A percentile compares a stretch with the other conserved stretches of the same genome.
phyloP scores from a whole-genome alignment of 1,139 yeast species.

The Debaryomyces nepalensis region DNA sequence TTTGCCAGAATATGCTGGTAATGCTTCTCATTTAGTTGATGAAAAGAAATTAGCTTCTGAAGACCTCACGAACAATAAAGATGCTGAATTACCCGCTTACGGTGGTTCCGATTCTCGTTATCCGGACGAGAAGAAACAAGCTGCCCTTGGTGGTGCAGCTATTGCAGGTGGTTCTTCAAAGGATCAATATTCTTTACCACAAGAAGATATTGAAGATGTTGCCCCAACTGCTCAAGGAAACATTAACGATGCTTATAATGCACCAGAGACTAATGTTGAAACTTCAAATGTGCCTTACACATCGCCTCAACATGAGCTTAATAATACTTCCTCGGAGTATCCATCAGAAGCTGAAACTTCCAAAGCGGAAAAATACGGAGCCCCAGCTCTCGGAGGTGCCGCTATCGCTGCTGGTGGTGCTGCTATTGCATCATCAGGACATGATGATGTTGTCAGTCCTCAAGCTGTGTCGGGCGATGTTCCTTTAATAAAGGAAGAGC shows the following conservation, averaged over 20 bases:
- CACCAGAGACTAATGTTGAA: too few species aligned
- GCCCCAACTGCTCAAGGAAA: slow-evolving; percentile 7
- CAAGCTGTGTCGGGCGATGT: slow-evolving; percentile 2
- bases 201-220: slow-evolving; percentile 9
- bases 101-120: background rate
- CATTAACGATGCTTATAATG: too few species aligned
- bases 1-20: slow-evolving; percentile 1
- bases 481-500: background rate
- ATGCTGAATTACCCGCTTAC: background rate
- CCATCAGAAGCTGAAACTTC: slow-evolving; percentile 8
- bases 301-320: too few species aligned
- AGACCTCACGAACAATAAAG: background rate
- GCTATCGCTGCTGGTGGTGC: slow-evolving; percentile 14
- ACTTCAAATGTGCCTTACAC: too few species aligned
- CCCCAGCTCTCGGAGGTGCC: slow-evolving; percentile 11
- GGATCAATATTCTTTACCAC: background rate
- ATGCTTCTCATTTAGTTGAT: background rate
- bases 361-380: slow-evolving; percentile 11
- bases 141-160: slow-evolving; percentile 17
- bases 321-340: too few species aligned
- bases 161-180: slow-evolving; percentile 15
- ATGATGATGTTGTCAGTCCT: background rate
- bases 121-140: slow-evolving; percentile 23
- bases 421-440: slow-evolving; percentile 3
- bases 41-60: background rate